Evolutionary conservation across 1,139 yeast species (phyloP), one percentile per base, ranked within the genome.

Genomic region (Kodamaea plutei): DNA sequence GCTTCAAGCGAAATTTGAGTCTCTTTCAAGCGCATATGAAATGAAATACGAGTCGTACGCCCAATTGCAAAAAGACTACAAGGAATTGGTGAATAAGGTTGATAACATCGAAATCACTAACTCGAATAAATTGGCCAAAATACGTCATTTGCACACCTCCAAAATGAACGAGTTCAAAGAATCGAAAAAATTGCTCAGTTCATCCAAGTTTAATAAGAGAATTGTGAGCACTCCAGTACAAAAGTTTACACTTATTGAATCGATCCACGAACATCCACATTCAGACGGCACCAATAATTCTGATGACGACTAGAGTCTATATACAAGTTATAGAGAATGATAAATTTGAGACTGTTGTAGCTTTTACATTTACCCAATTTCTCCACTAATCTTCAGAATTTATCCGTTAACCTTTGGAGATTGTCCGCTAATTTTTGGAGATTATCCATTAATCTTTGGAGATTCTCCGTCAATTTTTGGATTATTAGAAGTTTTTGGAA

Each of bases 171-270:
- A 47, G 47, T 55, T 23, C 45, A 41, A 16, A 35, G 37, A 8
- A 34, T n/a, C n/a, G n/a, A n/a, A n/a, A n/a, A 31, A 31, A 27
- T 18, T 8, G 5, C 8, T 29, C 15, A 18, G 17, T n/a, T 14
- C 16, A 5, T n/a, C 14, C 8, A 27, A 15, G 8, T 9, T 19
- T 4, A 34, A 32, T 25, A 61, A 58, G 31, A 47, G 69, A 37
- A 47, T 61, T 1, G 57, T 56, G 8, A 63, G 68, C 40, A 56
- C 63, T 0, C 65, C 66, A 2, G 34, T 39, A 20, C 28, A 28
- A 27, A 35, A 30, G 22, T 28, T 16, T 18, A 8, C 25, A 4
- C 18, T 12, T 14, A 12, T 31, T 22, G 27, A 25, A 6, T 25
- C 34, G 15, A 32, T 35, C 10, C 20, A 27, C 6, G 44, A 39